These are phyloP conservation scores for Metschnikowia sp. DNA, from an alignment of 805 yeast genomes.

Conservation along the genomic window DNA sequence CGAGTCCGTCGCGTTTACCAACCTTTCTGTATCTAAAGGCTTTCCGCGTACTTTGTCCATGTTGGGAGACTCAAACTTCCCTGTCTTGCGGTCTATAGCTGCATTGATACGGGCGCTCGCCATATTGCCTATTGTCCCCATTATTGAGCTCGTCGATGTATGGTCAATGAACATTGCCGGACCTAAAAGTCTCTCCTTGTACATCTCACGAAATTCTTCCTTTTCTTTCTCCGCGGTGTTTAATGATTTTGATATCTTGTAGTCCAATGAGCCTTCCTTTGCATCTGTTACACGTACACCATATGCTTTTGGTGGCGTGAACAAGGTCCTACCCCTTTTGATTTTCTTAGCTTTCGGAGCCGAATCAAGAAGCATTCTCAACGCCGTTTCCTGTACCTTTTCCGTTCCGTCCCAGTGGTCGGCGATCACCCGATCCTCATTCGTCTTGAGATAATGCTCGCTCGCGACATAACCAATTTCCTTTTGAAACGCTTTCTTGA, in stretches of 20 bases:
- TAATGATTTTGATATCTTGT: constrained; percentile 45
- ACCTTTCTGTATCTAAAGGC: constrained; percentile 50
- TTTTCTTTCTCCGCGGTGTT: constrained; percentile 26
- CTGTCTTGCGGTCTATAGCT: constrained; percentile 55
- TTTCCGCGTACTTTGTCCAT: constrained; percentile 54
- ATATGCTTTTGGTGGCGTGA: constrained; percentile 22
- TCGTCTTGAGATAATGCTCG: constrained; percentile 19
- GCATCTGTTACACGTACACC: constrained; percentile 53
- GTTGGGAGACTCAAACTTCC: constrained; percentile 58
- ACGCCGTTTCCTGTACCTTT: constrained; percentile 9
- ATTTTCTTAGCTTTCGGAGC: constrained; percentile 12
- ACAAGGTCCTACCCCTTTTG: constrained; percentile 13
- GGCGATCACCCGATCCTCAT: constrained; percentile 4
- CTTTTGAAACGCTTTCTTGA: constrained; percentile 14
- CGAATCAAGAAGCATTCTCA: constrained; percentile 17
- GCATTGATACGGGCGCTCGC: constrained; percentile 79
- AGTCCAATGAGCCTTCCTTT: constrained; percentile 63
- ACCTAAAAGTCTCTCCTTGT: constrained; percentile 61
- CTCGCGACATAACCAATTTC: constrained; percentile 26
- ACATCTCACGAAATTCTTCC: constrained; percentile 54
- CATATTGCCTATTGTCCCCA: constrained; percentile 56
- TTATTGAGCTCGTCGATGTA: constrained; percentile 39
- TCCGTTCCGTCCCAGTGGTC: constrained; percentile 16
- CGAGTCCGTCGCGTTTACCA: constrained; percentile 60
- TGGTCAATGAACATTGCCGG: constrained; percentile 47